These are phyloP conservation scores for Teunomyces stri DNA, from an alignment of 805 yeast species.

Conservation along the genomic window DNA sequence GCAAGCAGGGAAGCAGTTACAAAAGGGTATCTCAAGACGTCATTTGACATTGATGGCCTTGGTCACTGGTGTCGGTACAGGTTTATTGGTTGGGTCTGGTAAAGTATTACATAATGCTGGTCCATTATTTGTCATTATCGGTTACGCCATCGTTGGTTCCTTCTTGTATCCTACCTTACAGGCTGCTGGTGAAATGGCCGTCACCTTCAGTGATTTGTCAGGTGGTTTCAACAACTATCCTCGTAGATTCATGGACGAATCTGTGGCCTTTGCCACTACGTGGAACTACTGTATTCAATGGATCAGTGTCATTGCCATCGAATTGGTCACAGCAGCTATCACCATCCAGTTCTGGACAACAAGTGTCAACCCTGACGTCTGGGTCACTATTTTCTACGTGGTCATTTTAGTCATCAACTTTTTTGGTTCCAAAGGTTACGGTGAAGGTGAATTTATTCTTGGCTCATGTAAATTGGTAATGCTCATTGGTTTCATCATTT, in stretches of 20 bases:
- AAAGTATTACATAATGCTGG: constrained; percentile 35
- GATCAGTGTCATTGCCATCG: constrained; percentile 60
- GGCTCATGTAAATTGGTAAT: constrained; percentile 36
- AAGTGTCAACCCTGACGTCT: constrained; percentile 53
- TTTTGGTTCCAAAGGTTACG: constrained; percentile 47
- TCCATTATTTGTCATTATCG: constrained; percentile 32
- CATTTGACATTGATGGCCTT: constrained; percentile 36
- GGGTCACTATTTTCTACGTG: constrained; percentile 51
- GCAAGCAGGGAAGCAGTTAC: constrained; percentile 21
- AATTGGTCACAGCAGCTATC: constrained; percentile 62
- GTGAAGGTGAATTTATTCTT: constrained; percentile 42
- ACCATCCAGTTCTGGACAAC: constrained; percentile 58
- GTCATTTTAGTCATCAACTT: constrained; percentile 46
- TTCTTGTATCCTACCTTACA: constrained; percentile 37
- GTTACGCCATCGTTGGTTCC: constrained; percentile 35
- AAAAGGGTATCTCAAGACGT: constrained; percentile 38
- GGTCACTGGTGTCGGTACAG: constrained; percentile 42
- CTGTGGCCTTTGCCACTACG: constrained; percentile 57
- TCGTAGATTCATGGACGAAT: constrained; percentile 51
- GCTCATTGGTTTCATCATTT: constrained; percentile 39
- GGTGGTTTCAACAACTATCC: constrained; percentile 67
- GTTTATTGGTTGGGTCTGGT: constrained; percentile 43
- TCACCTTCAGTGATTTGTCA: constrained; percentile 52
- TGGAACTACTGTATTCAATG: constrained; percentile 66
- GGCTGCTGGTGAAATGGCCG: constrained; percentile 53